Base-by-base conservation (phyloP, 208 protist species). In the Zelonia costaricensis region DNA sequence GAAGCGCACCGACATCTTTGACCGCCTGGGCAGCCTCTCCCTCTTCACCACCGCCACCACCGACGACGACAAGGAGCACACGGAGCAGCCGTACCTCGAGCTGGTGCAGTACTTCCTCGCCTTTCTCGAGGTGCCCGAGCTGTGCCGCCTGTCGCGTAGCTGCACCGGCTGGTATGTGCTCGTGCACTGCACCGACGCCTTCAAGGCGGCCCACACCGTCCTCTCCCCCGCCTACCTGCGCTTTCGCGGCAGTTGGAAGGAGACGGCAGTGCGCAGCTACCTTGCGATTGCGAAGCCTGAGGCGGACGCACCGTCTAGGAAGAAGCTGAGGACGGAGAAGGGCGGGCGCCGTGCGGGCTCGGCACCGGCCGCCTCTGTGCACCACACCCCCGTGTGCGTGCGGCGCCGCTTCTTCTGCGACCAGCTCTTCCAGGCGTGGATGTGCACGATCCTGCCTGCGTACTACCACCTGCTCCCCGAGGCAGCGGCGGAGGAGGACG, bases 381-480 rank as follows among this genome's bases (percentile, higher is more conserved):
- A 25, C n/a, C 82, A 92, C 74, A 31, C 15, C n/a, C 86, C 89
- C 0, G 58, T 95, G 8, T 52, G 69, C 0, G 79, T 92, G 40
- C 54, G 46, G 36, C 89, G 84, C 8, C 58, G 54, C 25, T 91
- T 85, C 72, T 95, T 88, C 68, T 82, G 78, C 70, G 89, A 92
- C 56, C 69, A 86, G 7, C 78, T 95, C 43, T 95, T 95, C 62
- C 89, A 95, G 72, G 71, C 79, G 52, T 93, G 89, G 89, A 84
- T 95, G 81, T 95, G 89, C 78, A 93, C 84, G 33, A 88, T 91
- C 54, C 70, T 95, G 44, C 89, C 89, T 3, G 63, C 74, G 7
- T 55, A 88, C 59, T 92, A 95, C 53, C 79, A 88, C 63, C 73
- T 95, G 18, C 67, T 45, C 10, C 71, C 57, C 15, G 60, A 53